Evolutionary conservation across 768 basidiomycete genomes (phyloP), one percentile per base, ranked within the genome.

Genomic region (Cantharellus cinnabarinus): DNA sequence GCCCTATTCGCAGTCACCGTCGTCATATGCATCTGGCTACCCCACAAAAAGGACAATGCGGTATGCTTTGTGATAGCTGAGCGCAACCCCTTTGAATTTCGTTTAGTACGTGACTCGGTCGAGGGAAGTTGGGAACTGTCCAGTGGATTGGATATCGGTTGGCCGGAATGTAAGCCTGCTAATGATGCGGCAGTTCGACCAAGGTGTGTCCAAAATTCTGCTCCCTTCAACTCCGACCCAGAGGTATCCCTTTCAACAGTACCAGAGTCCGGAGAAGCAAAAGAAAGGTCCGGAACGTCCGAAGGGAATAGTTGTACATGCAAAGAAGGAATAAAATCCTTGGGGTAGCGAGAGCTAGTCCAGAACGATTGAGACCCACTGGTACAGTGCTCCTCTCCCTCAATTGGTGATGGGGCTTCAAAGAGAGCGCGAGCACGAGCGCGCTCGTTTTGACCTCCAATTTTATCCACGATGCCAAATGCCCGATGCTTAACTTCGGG

Each of bases 1-100:
- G 82, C 76, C 63, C 79, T 75, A 64, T 94, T 93, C 4, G 87
- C 87, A 3, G 89, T 91, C 54, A 93, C 71, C n/a, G 85, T 88
- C 62, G 89, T 91, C 84, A 85, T 82, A 1, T 29, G 10, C 10
- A 10, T 10, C 44, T 10, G 10, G 29, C 44, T 48, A 10, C 44
- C 44, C 44, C 44, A 48, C 29, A 48, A 29, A 10, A 48, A 29
- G 10, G 44, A 48, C 29, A 10, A 29, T 10, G 44, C 44, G 10
- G 44, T 48, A 48, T 48, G 44, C 44, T 10, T 48, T 29, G 44
- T 48, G 10, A 48, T 48, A 10, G 44, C 10, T 29, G 20, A 48
- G 10, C 29, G 29, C 44, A 10, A 29, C 44, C 44, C 10, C 29
- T 48, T 48, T 48, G 10, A 48, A 48, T 10, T 48, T 48, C 0